Evolutionary conservation across 2,329 filamentous ascomycete genomes (phyloP), one percentile per base, ranked within the genome.

Genomic region (Hymenoscyphus scutula): DNA sequence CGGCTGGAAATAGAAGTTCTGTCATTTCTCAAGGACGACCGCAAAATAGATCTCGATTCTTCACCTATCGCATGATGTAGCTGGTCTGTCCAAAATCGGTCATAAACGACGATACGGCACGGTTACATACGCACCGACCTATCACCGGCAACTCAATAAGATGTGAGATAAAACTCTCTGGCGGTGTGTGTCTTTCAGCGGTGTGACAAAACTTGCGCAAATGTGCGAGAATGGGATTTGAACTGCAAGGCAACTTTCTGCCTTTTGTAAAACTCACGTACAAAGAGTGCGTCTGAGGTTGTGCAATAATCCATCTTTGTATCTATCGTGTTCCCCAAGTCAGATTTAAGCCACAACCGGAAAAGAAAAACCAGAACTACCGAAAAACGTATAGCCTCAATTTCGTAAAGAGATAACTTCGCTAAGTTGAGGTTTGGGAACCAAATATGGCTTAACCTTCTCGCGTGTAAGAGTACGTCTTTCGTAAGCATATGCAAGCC

Each of bases 401-500:
- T 23, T 51, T 25, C 45, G 19, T 19, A 5, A 25, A 1, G 19
- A n/a, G 29, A 61, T 25, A 53, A 61, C 23, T 15, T 57, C 54
- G 11, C 25, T 19, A 5, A 61, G 30, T 38, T 61, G 59, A 27
- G 54, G 48, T 10, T 53, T 53, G 53, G 59, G 59, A 1, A 57
- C 10, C 34, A 68, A 56, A 65, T 81, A 81, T 32, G 81, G 80
- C 73, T 77, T 75, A 1, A 83, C 74, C 64, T 77, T 78, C 48
- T 74, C 68, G 56, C 84, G 75, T 11, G 79, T 76, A 69, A 75
- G 73, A 2, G 81, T 72, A 17, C 62, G 53, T 41, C 71, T 70
- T 77, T 91, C 88, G 74, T 85, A 89, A 3, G 85, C 87, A 77
- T 88, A 90, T 6, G 87, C 88, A 70, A 86, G 81, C 0, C 83